Conservation (phyloP, 2,329 filamentous ascomycete genomes). For the Coniochaeta prunicola region DNA sequence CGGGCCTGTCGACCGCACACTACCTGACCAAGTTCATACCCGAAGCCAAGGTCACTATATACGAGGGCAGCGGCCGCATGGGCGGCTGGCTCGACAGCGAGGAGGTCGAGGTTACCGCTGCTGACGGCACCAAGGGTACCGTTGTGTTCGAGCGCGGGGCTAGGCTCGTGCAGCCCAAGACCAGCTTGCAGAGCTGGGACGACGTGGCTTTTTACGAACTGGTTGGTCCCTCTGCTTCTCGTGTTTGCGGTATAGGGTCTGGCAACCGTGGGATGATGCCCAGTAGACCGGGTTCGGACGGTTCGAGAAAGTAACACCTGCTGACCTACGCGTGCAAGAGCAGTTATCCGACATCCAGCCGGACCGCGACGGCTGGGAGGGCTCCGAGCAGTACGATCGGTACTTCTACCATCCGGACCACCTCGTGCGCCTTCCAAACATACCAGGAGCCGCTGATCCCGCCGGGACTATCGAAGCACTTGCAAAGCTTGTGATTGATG, state of each 20-base stretch:
- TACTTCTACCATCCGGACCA: conserved; percentile 88
- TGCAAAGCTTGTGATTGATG: conserved; percentile 5
- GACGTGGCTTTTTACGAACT: conserved; percentile 63
- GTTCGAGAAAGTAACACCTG: background rate
- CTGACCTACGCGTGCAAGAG: conserved; percentile 7
- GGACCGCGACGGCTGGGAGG: conserved; percentile 30
- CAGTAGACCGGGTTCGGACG: background rate
- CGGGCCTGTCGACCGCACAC: conserved; percentile 71
- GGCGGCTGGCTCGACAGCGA: conserved; percentile 82
- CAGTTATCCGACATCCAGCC: conserved; percentile 4
- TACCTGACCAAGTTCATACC: conserved; percentile 66
- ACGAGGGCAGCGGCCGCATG: conserved; percentile 61
- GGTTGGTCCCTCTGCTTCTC: conserved; percentile 39
- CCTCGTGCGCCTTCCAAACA: conserved; percentile 42
- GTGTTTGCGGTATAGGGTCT: background rate
- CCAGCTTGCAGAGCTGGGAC: conserved; percentile 37
- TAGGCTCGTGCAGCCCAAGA: conserved; percentile 59
- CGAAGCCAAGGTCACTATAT: conserved; percentile 65
- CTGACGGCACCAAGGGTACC: conserved; percentile 43
- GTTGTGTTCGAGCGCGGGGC: conserved; percentile 81
- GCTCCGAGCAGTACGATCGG: conserved; percentile 44
- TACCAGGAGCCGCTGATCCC: background rate
- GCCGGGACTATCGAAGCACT: background rate
- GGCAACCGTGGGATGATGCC: too few relatives aligned
- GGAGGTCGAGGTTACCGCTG: conserved; percentile 42